Base-by-base conservation (phyloP, 306 rosid species). In the Hylodesmum podocarpum region DNA sequence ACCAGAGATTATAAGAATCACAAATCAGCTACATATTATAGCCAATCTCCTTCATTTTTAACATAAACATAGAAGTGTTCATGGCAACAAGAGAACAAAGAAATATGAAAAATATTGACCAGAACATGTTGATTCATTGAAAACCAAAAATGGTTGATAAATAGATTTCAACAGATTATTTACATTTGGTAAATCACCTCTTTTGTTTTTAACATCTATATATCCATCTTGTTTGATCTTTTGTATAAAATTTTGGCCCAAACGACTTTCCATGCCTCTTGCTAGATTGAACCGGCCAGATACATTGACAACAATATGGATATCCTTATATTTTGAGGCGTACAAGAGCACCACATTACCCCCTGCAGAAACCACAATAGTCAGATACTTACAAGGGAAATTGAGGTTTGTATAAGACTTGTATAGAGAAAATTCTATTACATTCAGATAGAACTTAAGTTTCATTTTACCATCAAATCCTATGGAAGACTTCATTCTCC, bases 221-320 rank as follows among this genome's bases (percentile, higher is more conserved):
- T 31, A 94, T 66, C 97, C 98, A 70, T 86, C 84, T 85, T 73
- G 81, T 83, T 88, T 94, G 80, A 92, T 94, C 86, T 86, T 86
- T 78, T 81, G 91, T 11, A 85, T 76, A 81, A 86, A 94, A 24
- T 89, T 86, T 82, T 85, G 83, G 19, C 97, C 97, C 82, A 94
- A 75, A 82, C 95, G 97, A 74, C 86, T 86, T 86, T 94, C 98
- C 79, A 92, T 90, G 18, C 98, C 96, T 82, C 85, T 83, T 50
- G 72, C 76, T 39, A 92, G 86, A 86, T 94, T 81, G 82, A 92
- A 94, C 37, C 97, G 96, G 13, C 97, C 98, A 84, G 98, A 88
- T 46, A 94, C 85, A 75, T 92, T 94, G 78, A 94, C 93, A 78
- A 89, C 84, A 8, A 37, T 34, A 59, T 81, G 73, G 73, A 92